Percentiles rank a stretch among this genome's conserved stretches.
Conservation (phyloP, 805 yeast genomes). For the Ogataea glucozyma region DNA sequence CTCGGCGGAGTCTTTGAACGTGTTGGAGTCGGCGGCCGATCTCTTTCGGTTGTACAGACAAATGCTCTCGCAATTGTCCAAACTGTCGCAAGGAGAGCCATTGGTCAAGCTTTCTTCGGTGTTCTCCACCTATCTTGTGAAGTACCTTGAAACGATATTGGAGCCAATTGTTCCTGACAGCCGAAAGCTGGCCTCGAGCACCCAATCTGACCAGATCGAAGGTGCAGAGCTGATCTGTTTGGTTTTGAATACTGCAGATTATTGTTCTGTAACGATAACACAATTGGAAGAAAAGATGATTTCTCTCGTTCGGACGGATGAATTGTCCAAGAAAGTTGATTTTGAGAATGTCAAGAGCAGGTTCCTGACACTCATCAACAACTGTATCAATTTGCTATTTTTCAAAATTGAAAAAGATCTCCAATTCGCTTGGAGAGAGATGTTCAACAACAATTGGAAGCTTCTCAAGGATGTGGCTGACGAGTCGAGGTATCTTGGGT, state of each 20-base stretch:
- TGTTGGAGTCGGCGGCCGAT: slow-evolving; percentile 85
- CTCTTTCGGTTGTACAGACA: slow-evolving; percentile 77
- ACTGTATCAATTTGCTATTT: slow-evolving; percentile 56
- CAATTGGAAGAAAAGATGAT: slow-evolving; percentile 69
- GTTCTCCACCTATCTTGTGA: slow-evolving; percentile 65
- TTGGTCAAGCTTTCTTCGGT: slow-evolving; percentile 54
- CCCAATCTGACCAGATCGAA: slow-evolving; percentile 48
- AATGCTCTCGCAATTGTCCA: slow-evolving; percentile 68
- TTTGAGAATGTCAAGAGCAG: slow-evolving; percentile 59
- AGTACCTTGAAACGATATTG: slow-evolving; percentile 55
- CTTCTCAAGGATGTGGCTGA: slow-evolving; percentile 63
- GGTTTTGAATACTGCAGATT: slow-evolving; percentile 86
- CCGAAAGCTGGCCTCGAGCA: slow-evolving; percentile 31
- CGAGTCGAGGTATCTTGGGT: slow-evolving; percentile 67
- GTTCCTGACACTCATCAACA: slow-evolving; percentile 58
- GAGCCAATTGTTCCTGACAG: slow-evolving; percentile 48
- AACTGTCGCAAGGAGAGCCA: slow-evolving; percentile 51
- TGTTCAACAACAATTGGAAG: slow-evolving; percentile 76
- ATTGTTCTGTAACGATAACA: slow-evolving; percentile 72
- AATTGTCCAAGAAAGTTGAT: slow-evolving; percentile 41
- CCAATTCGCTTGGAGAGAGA: slow-evolving; percentile 79
- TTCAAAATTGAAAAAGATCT: slow-evolving; percentile 60
- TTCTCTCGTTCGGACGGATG: slow-evolving; percentile 38
- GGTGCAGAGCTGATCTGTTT: slow-evolving; percentile 67
- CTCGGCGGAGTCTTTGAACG: slow-evolving; percentile 54